Evolutionary conservation across 495 filamentous ascomycete genomes (phyloP).

Genomic region (Terfezia boudieri): DNA sequence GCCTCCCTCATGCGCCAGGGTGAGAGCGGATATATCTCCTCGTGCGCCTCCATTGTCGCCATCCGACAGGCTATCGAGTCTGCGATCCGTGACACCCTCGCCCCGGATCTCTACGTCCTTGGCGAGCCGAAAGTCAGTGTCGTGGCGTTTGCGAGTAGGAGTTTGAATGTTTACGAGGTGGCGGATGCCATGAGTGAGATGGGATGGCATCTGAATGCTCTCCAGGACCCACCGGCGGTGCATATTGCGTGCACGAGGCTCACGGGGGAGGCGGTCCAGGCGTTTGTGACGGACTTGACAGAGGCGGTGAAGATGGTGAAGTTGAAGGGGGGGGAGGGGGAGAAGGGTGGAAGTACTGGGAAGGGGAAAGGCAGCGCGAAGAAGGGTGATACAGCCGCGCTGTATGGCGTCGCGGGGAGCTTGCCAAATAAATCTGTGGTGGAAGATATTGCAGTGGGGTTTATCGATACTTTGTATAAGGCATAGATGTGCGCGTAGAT

Average conservation of each 20-base stretch:
- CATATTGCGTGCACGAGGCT: constrained; percentile 91
- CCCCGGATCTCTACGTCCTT: constrained; percentile 51
- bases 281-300: constrained; percentile 53
- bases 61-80: constrained; percentile 62
- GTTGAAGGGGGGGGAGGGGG: constrained; percentile 40
- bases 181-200: constrained; percentile 58
- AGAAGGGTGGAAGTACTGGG: constrained; percentile 42
- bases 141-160: constrained; percentile 60
- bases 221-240: constrained; percentile 81
- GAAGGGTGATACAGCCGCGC: constrained; percentile 60
- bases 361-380: constrained; percentile 19
- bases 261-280: constrained; percentile 55
- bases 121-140: constrained; percentile 77
- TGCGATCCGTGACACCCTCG: constrained; percentile 45
- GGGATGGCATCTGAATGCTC: constrained; percentile 90
- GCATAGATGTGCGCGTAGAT: constrained; percentile 25
- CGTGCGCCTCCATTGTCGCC: constrained; percentile 72
- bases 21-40: constrained; percentile 67
- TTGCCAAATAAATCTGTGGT: constrained; percentile 91
- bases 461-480: constrained; percentile 92
- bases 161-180: constrained; percentile 67
- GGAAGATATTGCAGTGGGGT: constrained; percentile 68
- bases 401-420: constrained; percentile 90
- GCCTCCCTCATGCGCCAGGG: constrained; percentile 69
- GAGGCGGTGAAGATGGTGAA: constrained; percentile 58